These are phyloP conservation scores for Penicillium fimorum DNA, from an alignment of 495 filamentous ascomycete species.

Conservation along the genomic window DNA sequence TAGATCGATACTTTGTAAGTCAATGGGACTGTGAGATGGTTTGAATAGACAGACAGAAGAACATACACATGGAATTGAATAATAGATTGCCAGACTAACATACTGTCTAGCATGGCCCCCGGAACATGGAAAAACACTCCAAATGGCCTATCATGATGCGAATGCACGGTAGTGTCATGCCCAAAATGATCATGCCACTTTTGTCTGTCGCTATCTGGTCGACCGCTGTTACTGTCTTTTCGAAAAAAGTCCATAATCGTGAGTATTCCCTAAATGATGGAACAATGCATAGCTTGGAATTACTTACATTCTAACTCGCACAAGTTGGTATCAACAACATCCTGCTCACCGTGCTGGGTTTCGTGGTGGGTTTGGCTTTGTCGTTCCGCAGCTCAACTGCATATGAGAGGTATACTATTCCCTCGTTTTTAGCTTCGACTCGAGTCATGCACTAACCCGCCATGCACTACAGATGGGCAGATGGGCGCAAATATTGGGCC, in stretches of 20 bases:
- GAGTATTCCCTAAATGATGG: slow-evolving; percentile 20
- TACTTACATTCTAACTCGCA: slow-evolving; percentile 2
- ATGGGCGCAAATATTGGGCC: slow-evolving; percentile 77
- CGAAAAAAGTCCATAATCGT: slow-evolving; percentile 50
- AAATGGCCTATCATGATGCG: slow-evolving; percentile 80
- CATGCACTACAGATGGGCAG: slow-evolving; percentile 51
- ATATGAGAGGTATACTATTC: slow-evolving; percentile 63
- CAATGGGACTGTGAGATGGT: too few relatives aligned
- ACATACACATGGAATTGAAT: not conserved
- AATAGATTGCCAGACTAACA: slow-evolving; percentile 9
- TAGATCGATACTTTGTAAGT: slow-evolving; percentile 49
- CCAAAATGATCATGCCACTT: slow-evolving; percentile 76
- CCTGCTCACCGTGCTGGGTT: slow-evolving; percentile 81
- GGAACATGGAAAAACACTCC: slow-evolving; percentile 71
- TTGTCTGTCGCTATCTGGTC: slow-evolving; percentile 67
- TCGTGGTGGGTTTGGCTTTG: slow-evolving; percentile 80
- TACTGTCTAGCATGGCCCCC: slow-evolving; percentile 51
- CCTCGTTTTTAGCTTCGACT: not conserved
- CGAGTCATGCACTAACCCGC: slow-evolving; percentile 1
- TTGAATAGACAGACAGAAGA: not conserved
- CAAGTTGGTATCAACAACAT: slow-evolving; percentile 60
- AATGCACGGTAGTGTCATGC: slow-evolving; percentile 76
- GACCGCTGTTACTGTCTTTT: slow-evolving; percentile 64
- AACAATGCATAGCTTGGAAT: not conserved
- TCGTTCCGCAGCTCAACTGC: slow-evolving; percentile 83